Evolutionary conservation across 345 rosid species (phyloP), one percentile per base, ranked within the genome.

Genomic region (Combretum micranthum): DNA sequence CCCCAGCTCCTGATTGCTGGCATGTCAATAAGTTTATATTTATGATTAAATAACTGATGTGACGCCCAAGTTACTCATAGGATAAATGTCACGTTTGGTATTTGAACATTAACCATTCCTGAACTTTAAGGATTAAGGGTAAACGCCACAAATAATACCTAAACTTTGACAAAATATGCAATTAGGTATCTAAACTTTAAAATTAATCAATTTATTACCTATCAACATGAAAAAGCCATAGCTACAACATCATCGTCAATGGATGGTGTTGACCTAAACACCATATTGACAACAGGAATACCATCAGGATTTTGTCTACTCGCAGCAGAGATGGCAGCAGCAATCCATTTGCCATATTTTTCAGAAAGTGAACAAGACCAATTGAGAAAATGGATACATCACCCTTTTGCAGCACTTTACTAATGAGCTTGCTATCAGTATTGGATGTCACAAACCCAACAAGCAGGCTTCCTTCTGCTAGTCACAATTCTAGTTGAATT

Each of bases 381-480:
- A 55, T 12, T 0, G 64, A 72, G 47, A 66, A 69, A 12, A 66
- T 67, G 14, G 69, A 66, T 37, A 32, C 63, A 10, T 69, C 69
- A 16, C 72, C 72, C 52, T 60, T 56, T 2, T 59, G 6, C 20
- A 69, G 66, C 2, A 60, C 65, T 69, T 66, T 74, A 1, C 60
- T 45, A 21, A 66, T 53, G 55, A 74, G 52, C 53, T 45, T 26
- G 57, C 65, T 69, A 0, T 58, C 66, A 0, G 72, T 70, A 23
- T 64, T 62, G 13, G 74, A 69, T 0, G 69, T 74, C 45, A 69
- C 43, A 42, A 69, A 69, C 5, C 78, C 75, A 3, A 59, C 59
- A 0, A 16, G 4, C 11, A 74, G 32, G 16, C 26, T 63, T n/a
- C 78, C 75, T 52, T 74, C 67, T 0, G 60, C 3, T 42, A 0